Evolutionary conservation across 2,329 filamentous ascomycete species (phyloP).

Genomic region (Cercospora sp.): DNA sequence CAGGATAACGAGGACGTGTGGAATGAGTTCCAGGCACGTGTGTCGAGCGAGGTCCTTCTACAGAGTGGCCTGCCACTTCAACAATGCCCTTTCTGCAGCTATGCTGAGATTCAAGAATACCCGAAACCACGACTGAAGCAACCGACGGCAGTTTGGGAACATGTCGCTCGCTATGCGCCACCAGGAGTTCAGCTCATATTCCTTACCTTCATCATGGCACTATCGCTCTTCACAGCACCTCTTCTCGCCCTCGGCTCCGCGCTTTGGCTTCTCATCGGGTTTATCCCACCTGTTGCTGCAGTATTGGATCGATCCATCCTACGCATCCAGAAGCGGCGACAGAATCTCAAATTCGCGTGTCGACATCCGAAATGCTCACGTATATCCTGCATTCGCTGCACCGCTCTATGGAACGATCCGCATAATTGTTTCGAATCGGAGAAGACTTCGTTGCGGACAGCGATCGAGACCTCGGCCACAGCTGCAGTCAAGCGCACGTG

Average conservation of each 20-base stretch:
- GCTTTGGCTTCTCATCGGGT: conserved; percentile 19
- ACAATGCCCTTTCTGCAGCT: conserved; percentile 86
- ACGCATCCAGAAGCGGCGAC: conserved; percentile 68
- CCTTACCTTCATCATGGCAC: conserved; percentile 33
- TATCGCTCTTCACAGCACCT: conserved; percentile 45
- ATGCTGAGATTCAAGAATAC: conserved; percentile 76
- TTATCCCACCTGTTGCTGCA: conserved; percentile 20
- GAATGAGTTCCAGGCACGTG: conserved; percentile 73
- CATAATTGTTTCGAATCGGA: conserved; percentile 88
- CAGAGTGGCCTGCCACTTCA: conserved; percentile 74
- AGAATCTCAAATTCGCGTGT: conserved; percentile 77
- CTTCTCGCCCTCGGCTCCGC: conserved; percentile 53
- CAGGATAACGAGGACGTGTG: conserved; percentile 71
- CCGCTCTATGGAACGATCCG: conserved; percentile 80
- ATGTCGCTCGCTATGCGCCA: conserved; percentile 36
- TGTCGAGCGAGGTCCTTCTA: conserved; percentile 73
- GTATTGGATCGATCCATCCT: conserved; percentile 47
- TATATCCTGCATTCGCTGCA: conserved; percentile 77
- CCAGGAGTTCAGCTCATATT: conserved; percentile 52
- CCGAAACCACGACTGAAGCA: conserved; percentile 27
- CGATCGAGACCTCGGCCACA: conserved; percentile 90
- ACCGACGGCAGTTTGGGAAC: conserved; percentile 28
- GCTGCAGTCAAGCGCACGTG: conserved; percentile 94
- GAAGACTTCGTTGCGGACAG: conserved; percentile 77
- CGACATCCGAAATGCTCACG: conserved; percentile 67